Conservation (phyloP, 2,329 filamentous ascomycete genomes). For the Ascochyta clinopodiicola region DNA sequence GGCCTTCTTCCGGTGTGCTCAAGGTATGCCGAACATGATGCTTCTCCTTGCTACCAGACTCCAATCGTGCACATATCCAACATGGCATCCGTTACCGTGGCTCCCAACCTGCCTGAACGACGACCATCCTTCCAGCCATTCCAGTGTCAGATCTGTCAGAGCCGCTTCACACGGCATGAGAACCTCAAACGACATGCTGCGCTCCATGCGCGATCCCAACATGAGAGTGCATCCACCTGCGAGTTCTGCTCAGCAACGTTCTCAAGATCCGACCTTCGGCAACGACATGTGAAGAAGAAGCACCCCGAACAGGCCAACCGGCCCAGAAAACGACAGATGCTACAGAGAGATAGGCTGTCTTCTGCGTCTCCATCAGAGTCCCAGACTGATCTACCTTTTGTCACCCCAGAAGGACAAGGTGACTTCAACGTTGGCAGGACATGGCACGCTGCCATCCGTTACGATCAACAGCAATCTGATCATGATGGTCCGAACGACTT, state of each 20-base stretch:
- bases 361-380: neutral
- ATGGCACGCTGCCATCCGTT: neutral
- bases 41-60: neutral
- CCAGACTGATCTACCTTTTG: neutral
- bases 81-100: slow-evolving; percentile 5
- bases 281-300: slow-evolving; percentile 29
- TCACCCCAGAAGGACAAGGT: slow-evolving; percentile 2
- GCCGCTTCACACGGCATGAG: slow-evolving; percentile 31
- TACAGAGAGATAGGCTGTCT: neutral
- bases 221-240: slow-evolving; percentile 21
- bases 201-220: slow-evolving; percentile 20
- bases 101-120: slow-evolving; percentile 1
- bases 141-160: slow-evolving; percentile 26
- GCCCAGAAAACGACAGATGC: slow-evolving; percentile 12
- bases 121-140: slow-evolving; percentile 25
- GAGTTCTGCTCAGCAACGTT: slow-evolving; percentile 26
- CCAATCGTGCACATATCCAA: neutral
- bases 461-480: neutral
- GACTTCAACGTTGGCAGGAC: neutral
- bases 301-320: slow-evolving; percentile 19
- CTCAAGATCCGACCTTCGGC: slow-evolving; percentile 27
- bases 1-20: neutral
- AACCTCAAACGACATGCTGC: slow-evolving; percentile 31
- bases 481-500: neutral
- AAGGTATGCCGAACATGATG: slow-evolving; percentile 2